Evolutionary conservation across 345 rosid genomes (phyloP).

Genomic region (Gossypium longicalyx): DNA sequence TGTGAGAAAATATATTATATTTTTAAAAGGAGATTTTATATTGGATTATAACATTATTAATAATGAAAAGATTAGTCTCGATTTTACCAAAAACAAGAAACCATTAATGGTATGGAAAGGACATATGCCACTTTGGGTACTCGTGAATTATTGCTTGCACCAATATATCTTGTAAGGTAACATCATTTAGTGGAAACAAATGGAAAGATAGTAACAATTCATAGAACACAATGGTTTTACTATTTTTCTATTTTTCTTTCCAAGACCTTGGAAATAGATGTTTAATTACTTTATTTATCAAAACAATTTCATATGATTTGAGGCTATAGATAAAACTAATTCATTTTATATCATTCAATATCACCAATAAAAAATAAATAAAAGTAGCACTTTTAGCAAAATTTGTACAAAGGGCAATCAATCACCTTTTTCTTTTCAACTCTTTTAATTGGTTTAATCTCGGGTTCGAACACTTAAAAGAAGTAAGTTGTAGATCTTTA

Average conservation of each 20-base stretch:
- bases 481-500: too few relatives aligned
- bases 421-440: constrained; percentile 61
- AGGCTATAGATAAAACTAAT: not conserved
- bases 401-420: constrained; percentile 49
- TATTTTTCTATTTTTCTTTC: not conserved
- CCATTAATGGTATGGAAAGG: not conserved
- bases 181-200: not conserved
- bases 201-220: not conserved
- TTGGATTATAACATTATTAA: too few relatives aligned
- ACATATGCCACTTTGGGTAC: not conserved
- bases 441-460: too few relatives aligned
- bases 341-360: not conserved
- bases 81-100: not conserved
- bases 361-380: not conserved
- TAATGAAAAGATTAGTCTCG: too few relatives aligned
- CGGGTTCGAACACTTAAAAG: fast-evolving
- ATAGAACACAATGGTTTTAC: not conserved
- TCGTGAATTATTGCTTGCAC: not conserved
- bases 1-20: too few relatives aligned
- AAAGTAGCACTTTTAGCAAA: not conserved
- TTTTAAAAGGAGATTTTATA: too few relatives aligned
- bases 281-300: not conserved
- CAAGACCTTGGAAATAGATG: not conserved
- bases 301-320: not conserved
- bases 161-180: not conserved